Conservation (phyloP, 2,329 filamentous ascomycete species). For the Nannizziopsis arthrosporioides region DNA sequence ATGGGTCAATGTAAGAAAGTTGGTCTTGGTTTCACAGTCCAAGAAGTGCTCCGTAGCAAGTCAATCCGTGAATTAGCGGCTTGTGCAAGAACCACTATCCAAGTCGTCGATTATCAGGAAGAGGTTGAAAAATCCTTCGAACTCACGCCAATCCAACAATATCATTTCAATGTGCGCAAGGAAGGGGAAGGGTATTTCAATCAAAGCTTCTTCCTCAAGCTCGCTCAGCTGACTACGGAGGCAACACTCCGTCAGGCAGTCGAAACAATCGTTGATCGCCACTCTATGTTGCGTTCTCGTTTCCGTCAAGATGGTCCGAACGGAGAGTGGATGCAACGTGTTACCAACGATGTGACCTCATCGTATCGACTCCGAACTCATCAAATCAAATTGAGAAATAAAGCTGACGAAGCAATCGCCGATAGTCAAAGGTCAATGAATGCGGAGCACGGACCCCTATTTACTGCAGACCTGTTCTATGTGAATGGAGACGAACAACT, state of each 20-base stretch:
- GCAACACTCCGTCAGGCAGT: conserved; percentile 12
- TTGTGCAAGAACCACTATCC: conserved; percentile 22
- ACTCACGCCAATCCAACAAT: conserved; percentile 20
- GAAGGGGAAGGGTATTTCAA: conserved; percentile 18
- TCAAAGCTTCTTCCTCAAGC: conserved; percentile 19
- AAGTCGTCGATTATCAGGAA: conserved; percentile 22
- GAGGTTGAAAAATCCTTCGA: conserved; percentile 16
- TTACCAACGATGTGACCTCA: conserved; percentile 21
- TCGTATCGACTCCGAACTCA: conserved; percentile 26
- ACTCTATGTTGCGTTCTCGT: conserved; percentile 20
- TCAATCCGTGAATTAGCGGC: conserved; percentile 32
- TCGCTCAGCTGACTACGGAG: conserved; percentile 8
- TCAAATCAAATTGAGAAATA: conserved; percentile 17
- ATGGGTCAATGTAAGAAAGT: conserved; percentile 37
- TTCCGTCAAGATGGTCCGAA: conserved; percentile 20
- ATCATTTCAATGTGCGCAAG: conserved; percentile 15
- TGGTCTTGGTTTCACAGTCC: conserved; percentile 37
- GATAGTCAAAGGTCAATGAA: conserved; percentile 26
- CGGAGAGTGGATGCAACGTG: conserved; percentile 18
- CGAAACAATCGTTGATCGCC: conserved; percentile 14
- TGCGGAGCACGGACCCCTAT: conserved; percentile 20
- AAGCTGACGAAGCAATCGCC: conserved; percentile 21
- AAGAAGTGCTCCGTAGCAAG: conserved; percentile 39
- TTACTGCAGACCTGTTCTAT: conserved; percentile 26
- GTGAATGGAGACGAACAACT: conserved; percentile 18